Base-by-base conservation (phyloP, 2,329 filamentous ascomycete species). In the Diplocarpon mali region DNA sequence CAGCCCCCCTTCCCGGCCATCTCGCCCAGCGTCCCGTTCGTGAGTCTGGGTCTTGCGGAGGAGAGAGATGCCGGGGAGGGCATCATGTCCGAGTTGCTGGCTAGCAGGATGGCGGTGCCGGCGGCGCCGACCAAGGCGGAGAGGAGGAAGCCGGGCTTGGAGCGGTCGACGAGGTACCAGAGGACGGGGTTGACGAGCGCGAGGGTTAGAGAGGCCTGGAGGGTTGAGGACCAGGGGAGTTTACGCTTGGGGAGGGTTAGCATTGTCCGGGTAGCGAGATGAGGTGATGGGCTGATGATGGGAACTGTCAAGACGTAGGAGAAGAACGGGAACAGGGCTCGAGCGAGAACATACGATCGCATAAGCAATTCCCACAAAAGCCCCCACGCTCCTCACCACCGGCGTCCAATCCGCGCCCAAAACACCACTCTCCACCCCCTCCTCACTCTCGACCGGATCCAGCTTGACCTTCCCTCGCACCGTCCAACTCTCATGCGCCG, bases 131-230 rank as follows among this genome's bases (percentile, higher is more conserved):
- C 80, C 1, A 76, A 67, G 12, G 80, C 72, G 0, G 86, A 88
- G 44, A 95, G 74, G 29, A 92, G 67, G 54, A 96, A 83, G 4
- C 92, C 92, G 0, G 88, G 76, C 54, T 79, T 80, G 38, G 87
- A 92, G 40, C 90, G 85, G 65, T 98, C 92, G 59, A 98, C 84
- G 17, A 96, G 72, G 65, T 94, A 98, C 92, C 92, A 98, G 14
- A 98, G 69, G 9, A 92, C 83, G 1, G 92, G 90, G 61, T 96
- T 96, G 15, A 84, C 86, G 48, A 96, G 77, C 16, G 88, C 85
- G 39, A 98, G 78, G 1, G 89, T 92, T 20, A 93, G 65, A 1
- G 89, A 93, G 15, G 93, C 80, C 65, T 98, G 92, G n/a, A 95
- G 77, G 1, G 88, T 92, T 8, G 89, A 95, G 57, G 89, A 76